Evolutionary conservation across 2,329 filamentous ascomycete genomes (phyloP), one percentile per base, ranked within the genome.

Genomic region (Scedosporium dehoogii): DNA sequence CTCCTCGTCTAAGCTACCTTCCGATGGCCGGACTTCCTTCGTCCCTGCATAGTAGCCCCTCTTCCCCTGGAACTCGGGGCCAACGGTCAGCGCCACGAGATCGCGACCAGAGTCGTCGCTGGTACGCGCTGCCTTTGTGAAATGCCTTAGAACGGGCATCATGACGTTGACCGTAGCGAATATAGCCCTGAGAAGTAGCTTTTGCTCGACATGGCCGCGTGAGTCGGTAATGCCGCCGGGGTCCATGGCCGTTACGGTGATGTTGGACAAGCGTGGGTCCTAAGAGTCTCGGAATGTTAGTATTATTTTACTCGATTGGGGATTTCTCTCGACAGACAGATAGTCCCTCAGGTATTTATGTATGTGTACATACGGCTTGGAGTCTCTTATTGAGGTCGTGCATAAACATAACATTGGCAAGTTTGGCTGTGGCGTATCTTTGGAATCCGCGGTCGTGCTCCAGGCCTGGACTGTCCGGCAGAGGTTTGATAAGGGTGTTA

Each of bases 331-430:
- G 4, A 6, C 33, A 12, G 5, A 7, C 7, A 29, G 29, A 27
- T 27, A 27, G 3, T 27, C 25, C 5, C 25, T 27, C 6, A 6
- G 18, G 14, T 3, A 3, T n/a, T 29, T 29, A 38, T 38, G 3
- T 38, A 38, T 12, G 14, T n/a, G 14, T n/a, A 53, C 59, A n/a
- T 21, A 1, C 64, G 16, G 68, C 2, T 16, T 61, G 57, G 0
- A 70, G 46, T 9, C 56, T 65, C 7, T n/a, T 18, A 42, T 67
- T 68, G 1, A 69, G 63, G 1, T 70, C 67, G 1, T 68, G 62
- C 68, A 69, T 69, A n/a, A 69, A 68, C 63, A 69, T 65, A 18
- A 69, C 63, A 59, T 69, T 69, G 0, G 65, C 65, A 4, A 70
- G 38, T 18, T 70, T 70, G 0, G 67, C 56, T 1, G 63, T 66